Base-by-base conservation (phyloP, 805 yeast genomes). In the Lachancea meyersii region DNA sequence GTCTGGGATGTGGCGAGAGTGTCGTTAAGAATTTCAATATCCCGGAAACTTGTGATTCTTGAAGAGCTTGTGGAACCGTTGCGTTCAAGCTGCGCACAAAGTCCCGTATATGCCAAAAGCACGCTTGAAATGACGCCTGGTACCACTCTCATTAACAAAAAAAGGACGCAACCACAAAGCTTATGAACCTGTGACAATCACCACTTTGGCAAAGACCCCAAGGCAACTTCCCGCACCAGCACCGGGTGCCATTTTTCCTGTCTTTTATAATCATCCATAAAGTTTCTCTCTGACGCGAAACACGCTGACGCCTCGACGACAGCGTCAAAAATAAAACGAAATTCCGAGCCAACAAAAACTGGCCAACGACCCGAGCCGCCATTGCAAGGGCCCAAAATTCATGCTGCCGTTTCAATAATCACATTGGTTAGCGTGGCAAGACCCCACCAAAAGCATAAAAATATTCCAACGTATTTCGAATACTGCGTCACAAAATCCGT, bases 161-260 rank as follows among this genome's bases (percentile, higher is more conserved):
- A 85, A n/a, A n/a, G n/a, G n/a, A n/a, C n/a, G n/a, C n/a, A 55
- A 89, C 97, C 39, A 91, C 93, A 74, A 84, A 88, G 69, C 75
- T 89, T 46, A 8, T n/a, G n/a, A n/a, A n/a, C n/a, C n/a, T n/a
- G n/a, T n/a, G n/a, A n/a, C n/a, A n/a, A n/a, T n/a, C n/a, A n/a
- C n/a, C n/a, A n/a, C n/a, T n/a, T n/a, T n/a, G n/a, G n/a, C n/a
- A n/a, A n/a, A n/a, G n/a, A n/a, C n/a, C n/a, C n/a, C n/a, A n/a
- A n/a, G n/a, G n/a, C n/a, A n/a, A n/a, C n/a, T n/a, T n/a, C n/a
- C n/a, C n/a, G n/a, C n/a, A n/a, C n/a, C n/a, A n/a, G n/a, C n/a
- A n/a, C n/a, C n/a, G n/a, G 5, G 28, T 6, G 13, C 5, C 4
- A 4, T 26, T 26, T 32, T 32, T 6, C 11, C 19, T 10, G 23